These are phyloP conservation scores for Mytilinidion resinicola DNA, from an alignment of 495 filamentous ascomycete genomes.

Conservation along the genomic window DNA sequence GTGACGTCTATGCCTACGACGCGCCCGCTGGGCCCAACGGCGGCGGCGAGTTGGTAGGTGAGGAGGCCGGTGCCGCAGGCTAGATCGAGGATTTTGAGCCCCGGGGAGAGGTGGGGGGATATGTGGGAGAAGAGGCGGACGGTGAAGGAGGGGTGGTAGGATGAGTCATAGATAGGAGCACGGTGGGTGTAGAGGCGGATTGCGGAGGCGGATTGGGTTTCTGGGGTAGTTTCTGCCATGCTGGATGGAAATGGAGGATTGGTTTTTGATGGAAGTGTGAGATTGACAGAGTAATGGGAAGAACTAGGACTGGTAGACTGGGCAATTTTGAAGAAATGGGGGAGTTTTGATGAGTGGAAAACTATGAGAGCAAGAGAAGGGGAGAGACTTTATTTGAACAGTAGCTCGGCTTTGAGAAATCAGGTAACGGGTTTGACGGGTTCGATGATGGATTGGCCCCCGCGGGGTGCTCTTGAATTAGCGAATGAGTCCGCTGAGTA, in stretches of 20 bases:
- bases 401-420: too few relatives aligned
- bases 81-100: conserved; percentile 40
- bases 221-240: background rate
- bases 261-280: too few relatives aligned
- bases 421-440: too few relatives aligned
- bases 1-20: conserved; percentile 43
- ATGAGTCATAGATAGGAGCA: conserved; percentile 23
- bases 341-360: too few relatives aligned
- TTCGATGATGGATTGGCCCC: too few relatives aligned
- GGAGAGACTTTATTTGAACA: too few relatives aligned
- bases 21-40: conserved; percentile 32
- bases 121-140: conserved; percentile 14
- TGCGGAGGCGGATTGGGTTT: conserved; percentile 18
- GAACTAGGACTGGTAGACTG: too few relatives aligned
- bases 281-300: too few relatives aligned
- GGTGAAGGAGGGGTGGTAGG: conserved; percentile 25
- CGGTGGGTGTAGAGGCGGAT: conserved; percentile 23
- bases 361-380: too few relatives aligned
- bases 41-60: conserved; percentile 31
- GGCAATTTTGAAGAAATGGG: too few relatives aligned
- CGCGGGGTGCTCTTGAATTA: too few relatives aligned
- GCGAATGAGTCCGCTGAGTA: too few relatives aligned
- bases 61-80: conserved; percentile 43
- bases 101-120: conserved; percentile 15
- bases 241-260: background rate